These are phyloP conservation scores for Triticum urartu DNA, from an alignment of 176 grass and related monocot genomes.

Conservation along the genomic window DNA sequence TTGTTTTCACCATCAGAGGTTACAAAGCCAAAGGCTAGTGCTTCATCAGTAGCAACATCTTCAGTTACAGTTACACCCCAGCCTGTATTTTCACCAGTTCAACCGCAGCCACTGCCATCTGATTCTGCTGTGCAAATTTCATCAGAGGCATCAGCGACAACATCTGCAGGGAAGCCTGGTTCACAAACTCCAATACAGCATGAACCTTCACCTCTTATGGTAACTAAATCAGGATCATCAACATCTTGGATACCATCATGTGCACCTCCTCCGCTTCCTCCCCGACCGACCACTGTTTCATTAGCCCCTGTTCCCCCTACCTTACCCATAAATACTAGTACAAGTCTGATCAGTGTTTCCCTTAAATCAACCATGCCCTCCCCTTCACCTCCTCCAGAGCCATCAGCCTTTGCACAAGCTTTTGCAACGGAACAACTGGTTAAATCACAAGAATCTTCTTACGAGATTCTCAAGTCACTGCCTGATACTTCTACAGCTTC, in stretches of 20 bases:
- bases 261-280: slow-evolving; percentile 49
- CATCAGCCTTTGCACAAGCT: slow-evolving; percentile 24
- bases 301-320: slow-evolving; percentile 34
- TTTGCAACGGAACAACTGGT: not conserved
- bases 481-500: slow-evolving; percentile 29
- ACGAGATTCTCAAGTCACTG: slow-evolving; percentile 1
- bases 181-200: slow-evolving; percentile 36
- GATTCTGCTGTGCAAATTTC: slow-evolving; percentile 15
- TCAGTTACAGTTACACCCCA: slow-evolving; percentile 10
- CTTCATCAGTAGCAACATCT: slow-evolving; percentile 32
- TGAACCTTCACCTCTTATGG: slow-evolving; percentile 13
- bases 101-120: not conserved
- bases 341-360: slow-evolving; percentile 35
- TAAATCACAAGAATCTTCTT: slow-evolving; percentile 32
- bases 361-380: slow-evolving; percentile 38
- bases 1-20: slow-evolving; percentile 30
- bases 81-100: not conserved
- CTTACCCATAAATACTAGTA: slow-evolving; percentile 28
- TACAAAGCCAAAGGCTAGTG: slow-evolving; percentile 26
- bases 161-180: slow-evolving; percentile 8
- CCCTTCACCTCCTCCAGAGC: slow-evolving; percentile 31
- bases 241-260: slow-evolving; percentile 27
- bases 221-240: slow-evolving; percentile 40
- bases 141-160: slow-evolving; percentile 11
- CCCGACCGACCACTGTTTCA: slow-evolving; percentile 32